phyloP scores from a whole-genome alignment of 2,329 filamentous ascomycete species.

The Mycocentrospora acerina region DNA sequence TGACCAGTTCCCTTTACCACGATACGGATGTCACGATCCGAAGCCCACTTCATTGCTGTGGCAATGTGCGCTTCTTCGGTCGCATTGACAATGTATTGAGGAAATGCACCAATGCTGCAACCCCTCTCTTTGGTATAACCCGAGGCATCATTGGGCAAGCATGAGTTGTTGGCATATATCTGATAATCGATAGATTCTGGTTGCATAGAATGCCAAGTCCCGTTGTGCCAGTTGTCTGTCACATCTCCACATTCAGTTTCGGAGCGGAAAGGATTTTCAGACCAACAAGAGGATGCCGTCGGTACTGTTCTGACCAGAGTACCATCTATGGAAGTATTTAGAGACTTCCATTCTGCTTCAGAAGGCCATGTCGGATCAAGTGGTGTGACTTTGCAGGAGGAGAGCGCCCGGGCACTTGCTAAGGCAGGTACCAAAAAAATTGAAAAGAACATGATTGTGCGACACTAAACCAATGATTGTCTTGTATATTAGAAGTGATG shows the following conservation, averaged over 20 bases:
- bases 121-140: conserved; percentile 26
- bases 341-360: conserved; percentile 19
- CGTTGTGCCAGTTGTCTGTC: conserved; percentile 29
- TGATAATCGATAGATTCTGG: conserved; percentile 37
- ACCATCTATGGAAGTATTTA: conserved; percentile 36
- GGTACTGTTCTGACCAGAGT: conserved; percentile 35
- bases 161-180: conserved; percentile 38
- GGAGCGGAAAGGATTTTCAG: conserved; percentile 29
- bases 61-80: conserved; percentile 27
- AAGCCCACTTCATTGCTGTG: conserved; percentile 31
- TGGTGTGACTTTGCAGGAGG: conserved; percentile 3
- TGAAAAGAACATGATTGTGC: no score
- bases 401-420: conserved; percentile 1
- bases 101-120: conserved; percentile 33
- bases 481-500: no score
- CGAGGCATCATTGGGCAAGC: conserved; percentile 25
- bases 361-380: conserved; percentile 2
- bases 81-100: conserved; percentile 39
- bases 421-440: neutral
- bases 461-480: no score
- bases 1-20: conserved; percentile 14
- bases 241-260: conserved; percentile 24
- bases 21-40: conserved; percentile 9
- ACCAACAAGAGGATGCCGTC: conserved; percentile 13
- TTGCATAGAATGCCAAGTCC: conserved; percentile 29